Conservation (phyloP, 257 asterid genomes). For the Solanum ahanhuiri region DNA sequence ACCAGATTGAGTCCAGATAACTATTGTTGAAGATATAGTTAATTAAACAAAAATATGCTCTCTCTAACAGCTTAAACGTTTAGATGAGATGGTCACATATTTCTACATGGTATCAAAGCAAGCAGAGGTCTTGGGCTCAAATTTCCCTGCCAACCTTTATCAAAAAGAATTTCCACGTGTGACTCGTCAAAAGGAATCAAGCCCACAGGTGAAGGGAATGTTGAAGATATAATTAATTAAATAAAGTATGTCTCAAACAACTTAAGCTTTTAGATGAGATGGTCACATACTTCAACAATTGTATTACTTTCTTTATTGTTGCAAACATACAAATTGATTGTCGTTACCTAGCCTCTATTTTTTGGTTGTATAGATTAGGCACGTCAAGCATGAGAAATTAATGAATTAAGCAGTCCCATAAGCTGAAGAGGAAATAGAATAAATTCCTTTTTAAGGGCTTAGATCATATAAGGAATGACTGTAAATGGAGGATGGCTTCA, state of each 20-base stretch:
- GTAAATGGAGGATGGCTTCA: too few relatives aligned
- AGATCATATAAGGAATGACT: too few relatives aligned
- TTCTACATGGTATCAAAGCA: neutral
- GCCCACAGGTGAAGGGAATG: neutral
- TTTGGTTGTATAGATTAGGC: too few relatives aligned
- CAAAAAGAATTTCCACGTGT: neutral
- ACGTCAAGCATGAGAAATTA: too few relatives aligned
- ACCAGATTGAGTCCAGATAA: neutral
- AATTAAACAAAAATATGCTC: neutral
- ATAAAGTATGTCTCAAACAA: too few relatives aligned
- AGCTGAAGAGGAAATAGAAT: neutral
- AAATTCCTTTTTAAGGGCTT: too few relatives aligned
- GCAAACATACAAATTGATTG: too few relatives aligned
- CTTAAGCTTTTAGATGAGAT: too few relatives aligned
- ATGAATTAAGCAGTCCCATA: neutral
- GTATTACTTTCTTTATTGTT: too few relatives aligned
- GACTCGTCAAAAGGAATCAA: neutral
- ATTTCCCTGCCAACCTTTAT: neutral
- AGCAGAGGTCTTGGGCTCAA: neutral
- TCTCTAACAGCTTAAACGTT: neutral
- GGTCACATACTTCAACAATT: too few relatives aligned
- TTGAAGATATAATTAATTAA: neutral
- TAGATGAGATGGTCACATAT: neutral
- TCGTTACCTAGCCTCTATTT: too few relatives aligned
- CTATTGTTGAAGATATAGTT: neutral